Evolutionary conservation across 2,329 filamentous ascomycete genomes (phyloP).

Genomic region (Simplicillium sp.): DNA sequence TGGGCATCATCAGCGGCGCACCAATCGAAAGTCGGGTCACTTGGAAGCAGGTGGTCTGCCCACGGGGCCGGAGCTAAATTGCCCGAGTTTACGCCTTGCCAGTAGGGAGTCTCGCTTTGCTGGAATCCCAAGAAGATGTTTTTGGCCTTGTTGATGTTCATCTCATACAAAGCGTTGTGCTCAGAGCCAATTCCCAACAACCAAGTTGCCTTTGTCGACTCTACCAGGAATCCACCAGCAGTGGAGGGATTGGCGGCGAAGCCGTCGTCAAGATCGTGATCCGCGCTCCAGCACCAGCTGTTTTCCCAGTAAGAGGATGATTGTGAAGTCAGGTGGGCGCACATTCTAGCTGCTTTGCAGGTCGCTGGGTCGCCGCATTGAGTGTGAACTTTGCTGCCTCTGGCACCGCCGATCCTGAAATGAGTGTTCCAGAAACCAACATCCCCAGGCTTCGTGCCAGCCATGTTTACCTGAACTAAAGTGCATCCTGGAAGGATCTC

Average conservation of each 20-base stretch:
- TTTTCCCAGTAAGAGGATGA: conserved; percentile 44
- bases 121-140: conserved; percentile 33
- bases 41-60: conserved; percentile 11
- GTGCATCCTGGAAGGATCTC: conserved; percentile 27
- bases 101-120: conserved; percentile 37
- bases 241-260: conserved; percentile 28
- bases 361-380: conserved; percentile 23
- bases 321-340: conserved; percentile 35
- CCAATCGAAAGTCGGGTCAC: conserved; percentile 17
- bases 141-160: conserved; percentile 33
- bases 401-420: conserved; percentile 32
- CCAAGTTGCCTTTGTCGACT: conserved; percentile 37
- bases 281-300: conserved; percentile 34
- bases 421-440: conserved; percentile 37
- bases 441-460: conserved; percentile 29
- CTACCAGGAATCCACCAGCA: conserved; percentile 34
- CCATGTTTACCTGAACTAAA: conserved; percentile 38
- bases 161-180: conserved; percentile 42
- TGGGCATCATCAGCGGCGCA: conserved; percentile 13
- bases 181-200: conserved; percentile 41
- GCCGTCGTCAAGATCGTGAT: conserved; percentile 41
- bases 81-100: conserved; percentile 21
- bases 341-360: conserved; percentile 34
- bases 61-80: conserved; percentile 28
- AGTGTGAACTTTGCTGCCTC: conserved; percentile 26